Base-by-base conservation (phyloP, 495 filamentous ascomycete genomes). In the Aspergillus bertholletiae region DNA sequence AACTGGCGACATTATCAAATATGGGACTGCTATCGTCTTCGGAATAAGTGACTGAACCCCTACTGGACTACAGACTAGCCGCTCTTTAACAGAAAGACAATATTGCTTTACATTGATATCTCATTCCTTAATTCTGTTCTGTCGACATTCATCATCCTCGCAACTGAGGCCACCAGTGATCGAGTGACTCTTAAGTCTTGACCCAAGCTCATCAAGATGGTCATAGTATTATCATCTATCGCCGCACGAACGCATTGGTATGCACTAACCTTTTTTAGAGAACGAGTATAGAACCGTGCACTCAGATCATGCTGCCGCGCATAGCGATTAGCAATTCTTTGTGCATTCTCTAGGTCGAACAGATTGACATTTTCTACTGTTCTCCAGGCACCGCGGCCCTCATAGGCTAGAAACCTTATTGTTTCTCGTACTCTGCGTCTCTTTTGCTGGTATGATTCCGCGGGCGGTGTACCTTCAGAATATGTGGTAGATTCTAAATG, bases 141-240 rank as follows among this genome's bases (percentile, higher is more conserved):
- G 5, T 28, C 9, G 9, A 28, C 27, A 9, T 9, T 28, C 27
- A 48, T 20, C 24, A 48, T 48, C 32, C 20, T 15, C 47, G 41
- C 22, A 43, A 54, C 41, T n/a, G 41, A 54, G 5, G 41, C 51
- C 24, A 54, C 40, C 23, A 54, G 40, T 27, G n/a, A 7, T 41
- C 51, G 51, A 20, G 41, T 54, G 18, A 54, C 40, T 30, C 15
- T n/a, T 13, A 54, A 41, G 40, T 21, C 40, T 39, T 27, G 32
- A 46, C 41, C 51, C 23, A 54, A 46, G 46, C 41, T 40, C 24
- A 54, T 54, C 13, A 54, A 21, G 40, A 54, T 44, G 13, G 51
- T 54, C 28, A 54, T 46, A 22, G 12, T 54, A 35, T 41, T 27
- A 40, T 54, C 41, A 27, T 54, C 22, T 12, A 54, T 54, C 41